Evolutionary conservation across 1,139 yeast genomes (phyloP).

Genomic region (Debaryomyces subglobosus): DNA sequence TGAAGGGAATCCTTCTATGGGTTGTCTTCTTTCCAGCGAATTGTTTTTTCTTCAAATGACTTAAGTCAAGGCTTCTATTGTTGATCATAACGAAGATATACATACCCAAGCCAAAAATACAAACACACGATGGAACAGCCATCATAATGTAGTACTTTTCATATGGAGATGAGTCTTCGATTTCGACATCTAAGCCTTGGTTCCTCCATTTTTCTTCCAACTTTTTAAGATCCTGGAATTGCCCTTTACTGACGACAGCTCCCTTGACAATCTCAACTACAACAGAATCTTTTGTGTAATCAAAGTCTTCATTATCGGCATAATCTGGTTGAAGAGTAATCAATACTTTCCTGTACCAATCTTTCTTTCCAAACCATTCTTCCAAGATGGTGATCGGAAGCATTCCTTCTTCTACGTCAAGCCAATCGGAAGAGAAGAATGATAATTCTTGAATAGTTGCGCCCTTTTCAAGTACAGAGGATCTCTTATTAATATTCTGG

Average conservation of each 20-base stretch:
- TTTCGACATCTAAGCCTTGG: constrained; percentile 46
- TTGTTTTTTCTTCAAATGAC: constrained; percentile 54
- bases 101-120: constrained; percentile 63
- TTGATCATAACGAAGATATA: constrained; percentile 63
- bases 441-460: constrained; percentile 46
- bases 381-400: constrained; percentile 60
- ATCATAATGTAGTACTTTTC: constrained; percentile 68
- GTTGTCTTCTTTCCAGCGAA: constrained; percentile 45
- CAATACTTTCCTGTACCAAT: constrained; percentile 50
- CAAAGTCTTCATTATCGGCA: constrained; percentile 66
- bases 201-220: constrained; percentile 39
- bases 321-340: constrained; percentile 74
- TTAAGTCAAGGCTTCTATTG: constrained; percentile 44
- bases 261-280: constrained; percentile 59
- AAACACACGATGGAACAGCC: constrained; percentile 72
- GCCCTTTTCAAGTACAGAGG: constrained; percentile 42
- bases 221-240: constrained; percentile 54
- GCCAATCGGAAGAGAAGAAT: constrained; percentile 73
- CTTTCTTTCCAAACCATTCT: constrained; percentile 58
- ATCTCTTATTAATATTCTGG: constrained; percentile 26
- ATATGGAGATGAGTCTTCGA: constrained; percentile 61
- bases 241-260: constrained; percentile 61
- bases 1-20: constrained; percentile 37
- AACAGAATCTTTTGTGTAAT: constrained; percentile 53
- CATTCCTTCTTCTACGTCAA: constrained; percentile 64